A percentile compares a stretch with the other conserved stretches of the same genome.
These are phyloP conservation scores for Pseudozyma tsukubaensis DNA, from an alignment of 1,284 basidiomycete genomes.

Conservation along the genomic window DNA sequence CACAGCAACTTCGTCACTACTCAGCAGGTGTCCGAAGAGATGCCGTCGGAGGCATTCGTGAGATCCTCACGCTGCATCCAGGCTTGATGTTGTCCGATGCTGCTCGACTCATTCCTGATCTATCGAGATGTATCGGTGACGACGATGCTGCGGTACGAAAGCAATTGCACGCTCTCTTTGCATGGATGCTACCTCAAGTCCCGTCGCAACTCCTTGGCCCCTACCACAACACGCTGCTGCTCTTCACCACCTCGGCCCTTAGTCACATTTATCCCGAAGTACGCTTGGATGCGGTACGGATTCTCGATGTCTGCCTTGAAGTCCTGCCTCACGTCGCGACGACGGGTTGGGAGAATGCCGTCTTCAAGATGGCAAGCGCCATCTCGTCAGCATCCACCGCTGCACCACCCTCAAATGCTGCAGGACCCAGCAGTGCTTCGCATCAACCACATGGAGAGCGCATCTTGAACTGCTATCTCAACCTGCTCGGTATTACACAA, in stretches of 20 bases:
- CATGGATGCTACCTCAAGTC: constrained; percentile 79
- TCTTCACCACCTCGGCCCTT: constrained; percentile 89
- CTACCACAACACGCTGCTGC: constrained; percentile 78
- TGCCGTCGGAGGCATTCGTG: constrained; percentile 82
- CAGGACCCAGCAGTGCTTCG: constrained; percentile 16
- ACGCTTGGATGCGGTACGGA: constrained; percentile 85
- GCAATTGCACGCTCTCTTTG: constrained; percentile 71
- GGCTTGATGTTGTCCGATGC: constrained; percentile 75
- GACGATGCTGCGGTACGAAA: constrained; percentile 74
- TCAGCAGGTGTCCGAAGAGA: constrained; percentile 81
- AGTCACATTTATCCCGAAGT: constrained; percentile 96
- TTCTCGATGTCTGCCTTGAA: constrained; percentile 83
- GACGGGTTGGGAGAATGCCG: constrained; percentile 49
- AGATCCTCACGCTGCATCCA: constrained; percentile 79
- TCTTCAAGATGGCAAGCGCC: constrained; percentile 27
- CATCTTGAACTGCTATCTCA: constrained; percentile 59
- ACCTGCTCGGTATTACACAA: constrained; percentile 57
- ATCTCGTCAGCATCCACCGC: constrained; percentile 13
- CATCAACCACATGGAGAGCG: constrained; percentile 55
- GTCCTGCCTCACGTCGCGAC: constrained; percentile 74
- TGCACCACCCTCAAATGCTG: not conserved
- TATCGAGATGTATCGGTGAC: constrained; percentile 77
- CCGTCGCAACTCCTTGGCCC: constrained; percentile 74
- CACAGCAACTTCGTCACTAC: constrained; percentile 85
- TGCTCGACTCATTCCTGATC: constrained; percentile 76